Percentiles rank a stretch among this genome's conserved stretches.
These are phyloP conservation scores for Yamadazyma olivae DNA, from an alignment of 805 yeast species.

Conservation along the genomic window DNA sequence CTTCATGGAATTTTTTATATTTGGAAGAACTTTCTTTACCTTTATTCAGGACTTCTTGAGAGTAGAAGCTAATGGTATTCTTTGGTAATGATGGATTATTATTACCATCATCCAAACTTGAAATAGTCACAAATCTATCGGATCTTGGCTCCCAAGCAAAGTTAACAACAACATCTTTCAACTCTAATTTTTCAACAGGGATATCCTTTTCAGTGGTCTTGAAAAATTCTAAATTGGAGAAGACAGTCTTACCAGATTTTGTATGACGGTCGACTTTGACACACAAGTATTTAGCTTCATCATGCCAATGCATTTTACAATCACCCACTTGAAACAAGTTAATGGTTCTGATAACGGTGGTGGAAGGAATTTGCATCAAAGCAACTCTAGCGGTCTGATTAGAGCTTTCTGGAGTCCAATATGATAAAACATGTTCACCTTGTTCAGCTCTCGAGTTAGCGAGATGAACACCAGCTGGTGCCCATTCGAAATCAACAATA, in stretches of 20 bases:
- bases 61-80: slow-evolving; percentile 75
- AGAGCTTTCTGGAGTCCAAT: slow-evolving; percentile 93
- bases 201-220: slow-evolving; percentile 82
- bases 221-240: slow-evolving; percentile 90
- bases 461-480: slow-evolving; percentile 81
- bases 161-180: slow-evolving; percentile 81
- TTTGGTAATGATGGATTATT: slow-evolving; percentile 63
- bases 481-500: slow-evolving; percentile 88
- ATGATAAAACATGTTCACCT: slow-evolving; percentile 70
- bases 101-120: slow-evolving; percentile 54
- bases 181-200: slow-evolving; percentile 92
- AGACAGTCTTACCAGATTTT: slow-evolving; percentile 86
- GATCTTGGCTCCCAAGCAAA: slow-evolving; percentile 97
- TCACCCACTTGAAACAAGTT: slow-evolving; percentile 93
- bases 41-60: slow-evolving; percentile 53
- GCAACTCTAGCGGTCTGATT: slow-evolving; percentile 96
- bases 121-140: slow-evolving; percentile 79
- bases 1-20: slow-evolving; percentile 59
- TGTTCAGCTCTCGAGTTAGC: slow-evolving; percentile 52
- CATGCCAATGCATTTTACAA: slow-evolving; percentile 93
- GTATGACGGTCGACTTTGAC: slow-evolving; percentile 97
- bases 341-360: slow-evolving; percentile 80
- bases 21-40: slow-evolving; percentile 44
- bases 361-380: slow-evolving; percentile 81
- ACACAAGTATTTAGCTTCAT: slow-evolving; percentile 76